Percentiles rank a stretch among this genome's conserved stretches.
These are phyloP conservation scores for Fagus crenata DNA, from an alignment of 306 rosid genomes.

Conservation along the genomic window DNA sequence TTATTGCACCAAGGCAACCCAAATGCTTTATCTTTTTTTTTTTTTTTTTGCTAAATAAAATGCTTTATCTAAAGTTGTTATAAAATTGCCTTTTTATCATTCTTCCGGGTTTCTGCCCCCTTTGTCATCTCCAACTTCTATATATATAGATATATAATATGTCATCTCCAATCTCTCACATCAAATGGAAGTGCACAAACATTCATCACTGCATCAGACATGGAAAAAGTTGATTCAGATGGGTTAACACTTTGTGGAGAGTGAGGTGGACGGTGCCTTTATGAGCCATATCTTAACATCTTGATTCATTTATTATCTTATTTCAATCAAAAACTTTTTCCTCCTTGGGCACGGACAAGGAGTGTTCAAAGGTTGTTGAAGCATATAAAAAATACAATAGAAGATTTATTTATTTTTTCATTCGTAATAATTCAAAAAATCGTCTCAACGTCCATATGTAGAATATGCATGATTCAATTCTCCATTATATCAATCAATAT, in stretches of 20 bases:
- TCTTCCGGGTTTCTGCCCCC: neutral
- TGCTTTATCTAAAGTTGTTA: neutral
- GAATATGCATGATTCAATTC: neutral
- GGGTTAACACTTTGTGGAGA: neutral
- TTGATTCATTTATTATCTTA: too few species aligned
- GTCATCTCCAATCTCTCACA: neutral
- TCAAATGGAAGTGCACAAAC: neutral
- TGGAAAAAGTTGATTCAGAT: neutral
- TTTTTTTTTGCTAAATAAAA: neutral
- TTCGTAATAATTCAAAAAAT: too few species aligned
- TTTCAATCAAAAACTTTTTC: too few species aligned
- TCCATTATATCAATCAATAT: neutral
- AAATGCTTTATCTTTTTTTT: neutral
- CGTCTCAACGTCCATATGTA: too few species aligned
- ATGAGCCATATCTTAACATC: neutral
- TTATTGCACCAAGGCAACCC: neutral
- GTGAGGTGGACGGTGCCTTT: neutral
- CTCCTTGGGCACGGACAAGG: too few species aligned
- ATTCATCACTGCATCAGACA: neutral
- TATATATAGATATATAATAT: neutral
- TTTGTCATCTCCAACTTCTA: neutral
- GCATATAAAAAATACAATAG: too few species aligned
- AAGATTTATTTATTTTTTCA: too few species aligned
- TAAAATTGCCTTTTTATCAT: neutral
- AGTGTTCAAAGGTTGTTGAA: too few species aligned